A percentile compares a stretch with the other conserved stretches of the same genome.
These are phyloP conservation scores for Komagataella pseudopastoris DNA, from an alignment of 805 yeast species.

Conservation along the genomic window DNA sequence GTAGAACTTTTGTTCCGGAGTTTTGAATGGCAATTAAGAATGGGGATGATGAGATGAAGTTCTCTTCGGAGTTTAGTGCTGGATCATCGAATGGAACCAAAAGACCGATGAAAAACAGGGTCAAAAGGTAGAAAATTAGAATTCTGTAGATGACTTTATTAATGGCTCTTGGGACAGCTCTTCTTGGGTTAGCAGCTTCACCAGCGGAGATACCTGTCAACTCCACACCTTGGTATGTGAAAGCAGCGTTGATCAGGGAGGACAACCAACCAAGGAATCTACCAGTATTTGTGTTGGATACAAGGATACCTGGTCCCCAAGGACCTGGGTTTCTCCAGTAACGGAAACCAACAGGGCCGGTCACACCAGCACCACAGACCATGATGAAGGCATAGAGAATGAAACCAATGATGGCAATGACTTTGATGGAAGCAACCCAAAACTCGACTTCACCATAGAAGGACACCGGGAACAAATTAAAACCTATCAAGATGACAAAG, in stretches of 20 bases:
- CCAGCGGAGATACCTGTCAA: slow-evolving; percentile 65
- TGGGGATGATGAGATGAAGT: slow-evolving; percentile 47
- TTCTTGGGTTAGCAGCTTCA: slow-evolving; percentile 57
- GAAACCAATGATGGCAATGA: slow-evolving; percentile 60
- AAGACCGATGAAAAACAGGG: slow-evolving; percentile 56
- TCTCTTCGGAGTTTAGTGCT: slow-evolving; percentile 20
- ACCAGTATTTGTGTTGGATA: slow-evolving; percentile 32
- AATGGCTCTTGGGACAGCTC: slow-evolving; percentile 58
- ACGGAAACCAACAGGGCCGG: slow-evolving; percentile 65
- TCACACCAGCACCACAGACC: slow-evolving; percentile 62
- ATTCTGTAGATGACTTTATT: slow-evolving; percentile 56
- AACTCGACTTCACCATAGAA: slow-evolving; percentile 67
- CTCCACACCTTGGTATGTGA: slow-evolving; percentile 73
- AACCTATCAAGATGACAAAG: slow-evolving; percentile 36
- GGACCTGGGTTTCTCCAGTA: slow-evolving; percentile 78
- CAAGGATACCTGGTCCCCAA: slow-evolving; percentile 52
- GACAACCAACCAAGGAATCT: slow-evolving; percentile 58
- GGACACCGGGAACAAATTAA: slow-evolving; percentile 54
- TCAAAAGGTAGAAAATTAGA: slow-evolving; percentile 46
- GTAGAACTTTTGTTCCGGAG: slow-evolving; percentile 52
- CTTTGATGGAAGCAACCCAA: slow-evolving; percentile 57
- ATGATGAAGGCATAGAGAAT: slow-evolving; percentile 50
- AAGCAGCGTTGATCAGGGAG: slow-evolving; percentile 58
- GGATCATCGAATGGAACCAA: slow-evolving; percentile 58
- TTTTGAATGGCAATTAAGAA: slow-evolving; percentile 58